Evolutionary conservation across 331 rosid species (phyloP).

Genomic region (Cydonia oblonga): DNA sequence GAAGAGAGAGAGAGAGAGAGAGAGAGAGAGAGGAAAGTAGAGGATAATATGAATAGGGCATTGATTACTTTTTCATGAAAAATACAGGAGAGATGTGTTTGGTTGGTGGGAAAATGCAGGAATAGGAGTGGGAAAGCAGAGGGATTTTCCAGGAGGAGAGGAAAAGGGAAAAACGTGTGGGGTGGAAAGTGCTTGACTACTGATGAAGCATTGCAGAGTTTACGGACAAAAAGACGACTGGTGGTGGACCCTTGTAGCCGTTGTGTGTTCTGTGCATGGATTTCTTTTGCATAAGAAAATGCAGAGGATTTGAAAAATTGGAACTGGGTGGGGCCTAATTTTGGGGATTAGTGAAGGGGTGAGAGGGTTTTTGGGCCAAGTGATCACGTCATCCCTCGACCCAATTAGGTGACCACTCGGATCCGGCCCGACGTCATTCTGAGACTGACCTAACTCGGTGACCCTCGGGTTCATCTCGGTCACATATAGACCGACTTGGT

Average conservation of each 20-base stretch:
- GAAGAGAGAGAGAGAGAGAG: constrained; percentile 1
- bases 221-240: constrained; percentile 20
- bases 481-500: background rate
- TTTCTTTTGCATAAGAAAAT: background rate
- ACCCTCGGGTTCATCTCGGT: background rate
- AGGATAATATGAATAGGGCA: background rate
- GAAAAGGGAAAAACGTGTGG: background rate
- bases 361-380: background rate
- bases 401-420: background rate
- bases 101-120: background rate
- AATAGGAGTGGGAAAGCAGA: background rate
- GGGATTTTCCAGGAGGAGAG: background rate
- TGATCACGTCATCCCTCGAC: background rate
- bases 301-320: constrained; percentile 7
- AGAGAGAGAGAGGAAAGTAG: constrained; percentile 7
- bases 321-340: too few species aligned
- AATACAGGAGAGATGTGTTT: background rate
- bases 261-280: constrained; percentile 15
- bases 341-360: background rate
- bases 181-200: constrained; percentile 15
- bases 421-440: too few species aligned
- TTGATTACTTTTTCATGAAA: background rate
- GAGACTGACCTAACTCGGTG: background rate
- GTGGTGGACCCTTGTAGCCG: constrained; percentile 62
- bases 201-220: constrained; percentile 26